Base-by-base conservation (phyloP, 805 yeast species). In the Maudiozyma saulgeensis region DNA sequence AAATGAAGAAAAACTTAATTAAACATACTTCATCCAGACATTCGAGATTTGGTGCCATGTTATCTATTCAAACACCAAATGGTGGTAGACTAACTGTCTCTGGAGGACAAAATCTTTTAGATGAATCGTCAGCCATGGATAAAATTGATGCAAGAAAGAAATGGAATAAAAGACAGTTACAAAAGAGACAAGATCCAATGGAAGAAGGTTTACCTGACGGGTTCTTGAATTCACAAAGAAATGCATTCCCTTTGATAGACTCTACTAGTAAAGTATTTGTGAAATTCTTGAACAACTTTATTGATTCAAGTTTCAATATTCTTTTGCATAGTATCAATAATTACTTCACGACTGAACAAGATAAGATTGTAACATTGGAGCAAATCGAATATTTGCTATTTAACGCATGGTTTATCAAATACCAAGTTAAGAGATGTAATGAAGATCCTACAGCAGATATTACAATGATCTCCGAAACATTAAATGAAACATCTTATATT, bases 1-100 rank as follows among this genome's bases (percentile, higher is more conserved):
- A 73, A 32, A 62, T 82, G 51, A 79, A 77, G 50, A 70, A 68
- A 40, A 60, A 64, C 34, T 73, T 80, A 45, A 70, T 72, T 28
- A 76, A 75, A 63, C 67, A 72, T 47, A 70, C 81, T 1, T 76
- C 86, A 1, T 74, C 87, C 0, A 75, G 99, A 44, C 99, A 91
- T 62, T 90, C 93, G 2, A 75, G 96, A 47, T 91, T 91, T 69
- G 99, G 99, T 0, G 82, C 97, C 0, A 69, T 90, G 53, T 66
- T 89, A 11, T 82, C 95, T 1, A 72, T 91, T 31, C 80, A 82
- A 51, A 78, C 83, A 18, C 74, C 76, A 23, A 81, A 81, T 47
- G 72, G 80, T 28, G 73, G 70, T 3, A 71, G 85, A 28, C 65
- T 85, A 18, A 78, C 87, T 6, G 76, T 88, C 1, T 76, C 93